Percentiles rank a stretch among this genome's conserved stretches.
phyloP scores from a whole-genome alignment of 257 asterid species.

The Nicotiana paniculata region DNA sequence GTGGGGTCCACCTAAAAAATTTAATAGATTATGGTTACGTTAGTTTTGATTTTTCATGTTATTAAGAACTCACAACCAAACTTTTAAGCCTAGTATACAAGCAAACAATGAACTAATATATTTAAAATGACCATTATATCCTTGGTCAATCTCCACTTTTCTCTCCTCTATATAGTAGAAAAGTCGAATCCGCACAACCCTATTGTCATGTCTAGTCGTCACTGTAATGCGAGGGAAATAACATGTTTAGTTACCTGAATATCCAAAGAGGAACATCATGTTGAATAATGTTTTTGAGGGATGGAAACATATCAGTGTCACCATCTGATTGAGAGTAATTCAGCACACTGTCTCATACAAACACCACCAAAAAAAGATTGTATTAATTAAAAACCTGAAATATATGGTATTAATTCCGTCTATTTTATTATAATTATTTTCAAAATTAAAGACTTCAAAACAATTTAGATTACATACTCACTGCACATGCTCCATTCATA shows the following conservation, averaged over 20 bases:
- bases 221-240: background rate
- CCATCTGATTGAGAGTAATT: constrained; percentile 21
- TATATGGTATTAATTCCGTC: background rate
- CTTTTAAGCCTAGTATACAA: too few relatives aligned
- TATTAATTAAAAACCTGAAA: too few relatives aligned
- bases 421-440: background rate
- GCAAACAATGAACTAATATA: too few relatives aligned
- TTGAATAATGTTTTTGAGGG: constrained; percentile 20
- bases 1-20: too few relatives aligned
- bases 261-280: constrained; percentile 27
- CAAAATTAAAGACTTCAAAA: background rate
- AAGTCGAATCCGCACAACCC: too few relatives aligned
- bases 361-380: background rate
- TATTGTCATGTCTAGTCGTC: too few relatives aligned
- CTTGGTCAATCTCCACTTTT: too few relatives aligned
- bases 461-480: constrained; percentile 26
- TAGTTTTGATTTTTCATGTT: too few relatives aligned
- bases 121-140: too few relatives aligned
- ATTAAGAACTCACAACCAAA: too few relatives aligned
- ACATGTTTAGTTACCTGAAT: constrained; percentile 19
- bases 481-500: constrained; percentile 64
- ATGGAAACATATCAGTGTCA: constrained; percentile 26
- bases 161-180: too few relatives aligned
- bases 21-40: too few relatives aligned
- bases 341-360: constrained; percentile 9